phyloP scores from a whole-genome alignment of 176 grass and related monocot species.

The Paspalum vaginatum region DNA sequence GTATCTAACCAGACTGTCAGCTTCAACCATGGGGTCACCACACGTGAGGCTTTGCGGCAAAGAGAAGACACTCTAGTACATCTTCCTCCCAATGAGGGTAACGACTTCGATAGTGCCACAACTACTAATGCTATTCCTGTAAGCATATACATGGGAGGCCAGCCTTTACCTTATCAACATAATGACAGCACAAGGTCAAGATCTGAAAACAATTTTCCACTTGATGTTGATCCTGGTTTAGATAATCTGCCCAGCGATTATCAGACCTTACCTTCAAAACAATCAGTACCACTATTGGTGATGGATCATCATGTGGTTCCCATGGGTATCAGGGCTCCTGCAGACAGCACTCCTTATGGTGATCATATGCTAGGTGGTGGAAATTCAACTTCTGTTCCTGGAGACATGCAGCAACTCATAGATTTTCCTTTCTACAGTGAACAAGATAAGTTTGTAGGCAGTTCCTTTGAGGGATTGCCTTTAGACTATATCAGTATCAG shows the following conservation, averaged over 20 bases:
- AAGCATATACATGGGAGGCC: slow-evolving; percentile 54
- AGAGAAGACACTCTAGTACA: slow-evolving; percentile 49
- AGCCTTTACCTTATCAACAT: slow-evolving; percentile 44
- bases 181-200: slow-evolving; percentile 46
- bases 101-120: slow-evolving; percentile 38
- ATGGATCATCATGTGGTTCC: slow-evolving; percentile 55
- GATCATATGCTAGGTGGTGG: slow-evolving; percentile 51
- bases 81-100: slow-evolving; percentile 41
- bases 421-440: slow-evolving; percentile 76
- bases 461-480: slow-evolving; percentile 79
- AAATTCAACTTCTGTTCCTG: slow-evolving; percentile 58
- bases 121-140: slow-evolving; percentile 46
- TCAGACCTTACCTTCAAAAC: slow-evolving; percentile 44
- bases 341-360: slow-evolving; percentile 59
- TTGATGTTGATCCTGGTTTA: slow-evolving; percentile 46
- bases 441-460: slow-evolving; percentile 81
- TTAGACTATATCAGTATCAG: slow-evolving; percentile 85
- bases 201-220: slow-evolving; percentile 44
- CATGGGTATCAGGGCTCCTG: slow-evolving; percentile 48
- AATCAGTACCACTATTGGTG: slow-evolving; percentile 43
- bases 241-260: slow-evolving; percentile 48
- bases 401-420: slow-evolving; percentile 59
- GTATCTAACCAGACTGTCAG: slow-evolving; percentile 41
- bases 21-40: slow-evolving; percentile 42
- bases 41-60: slow-evolving; percentile 40